phyloP scores from a whole-genome alignment of 2,329 filamentous ascomycete genomes.

The Blastomyces gilchristii region DNA sequence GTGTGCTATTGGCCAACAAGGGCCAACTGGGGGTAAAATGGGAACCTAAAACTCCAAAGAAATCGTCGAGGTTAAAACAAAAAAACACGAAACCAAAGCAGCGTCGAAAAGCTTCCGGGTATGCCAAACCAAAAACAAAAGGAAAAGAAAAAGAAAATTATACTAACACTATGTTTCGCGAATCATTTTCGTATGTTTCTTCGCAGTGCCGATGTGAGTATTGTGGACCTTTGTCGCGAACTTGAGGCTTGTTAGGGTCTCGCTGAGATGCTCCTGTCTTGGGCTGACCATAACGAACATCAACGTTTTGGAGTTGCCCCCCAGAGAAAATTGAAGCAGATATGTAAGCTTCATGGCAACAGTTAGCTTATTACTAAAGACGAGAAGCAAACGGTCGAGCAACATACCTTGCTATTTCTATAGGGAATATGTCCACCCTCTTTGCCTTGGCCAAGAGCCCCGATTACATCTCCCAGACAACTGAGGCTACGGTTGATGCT shows the following conservation, averaged over 20 bases:
- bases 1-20: neutral
- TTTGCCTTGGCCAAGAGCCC: slow-evolving; percentile 74
- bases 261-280: slow-evolving; percentile 76
- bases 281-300: slow-evolving; percentile 99
- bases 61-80: slow-evolving; percentile 10
- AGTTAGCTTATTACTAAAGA: neutral
- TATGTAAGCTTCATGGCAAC: slow-evolving; percentile 60
- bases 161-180: slow-evolving; percentile 24
- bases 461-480: slow-evolving; percentile 88
- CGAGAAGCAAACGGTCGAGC: neutral
- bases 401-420: slow-evolving; percentile 74
- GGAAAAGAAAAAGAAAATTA: neutral
- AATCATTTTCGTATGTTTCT: slow-evolving; percentile 28
- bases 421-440: slow-evolving; percentile 77
- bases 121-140: neutral
- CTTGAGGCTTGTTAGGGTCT: slow-evolving; percentile 87
- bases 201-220: slow-evolving; percentile 84
- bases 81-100: slow-evolving; percentile 7
- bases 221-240: slow-evolving; percentile 90
- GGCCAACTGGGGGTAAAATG: slow-evolving; percentile 10
- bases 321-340: slow-evolving; percentile 84
- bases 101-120: neutral
- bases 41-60: slow-evolving; percentile 17
- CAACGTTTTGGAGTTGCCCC: slow-evolving; percentile 91
- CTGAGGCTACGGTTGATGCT: slow-evolving; percentile 94